Percentiles rank a stretch among this genome's conserved stretches.
Conservation (phyloP, 2,329 filamentous ascomycete genomes). For the Calonectria multiphialidica region DNA sequence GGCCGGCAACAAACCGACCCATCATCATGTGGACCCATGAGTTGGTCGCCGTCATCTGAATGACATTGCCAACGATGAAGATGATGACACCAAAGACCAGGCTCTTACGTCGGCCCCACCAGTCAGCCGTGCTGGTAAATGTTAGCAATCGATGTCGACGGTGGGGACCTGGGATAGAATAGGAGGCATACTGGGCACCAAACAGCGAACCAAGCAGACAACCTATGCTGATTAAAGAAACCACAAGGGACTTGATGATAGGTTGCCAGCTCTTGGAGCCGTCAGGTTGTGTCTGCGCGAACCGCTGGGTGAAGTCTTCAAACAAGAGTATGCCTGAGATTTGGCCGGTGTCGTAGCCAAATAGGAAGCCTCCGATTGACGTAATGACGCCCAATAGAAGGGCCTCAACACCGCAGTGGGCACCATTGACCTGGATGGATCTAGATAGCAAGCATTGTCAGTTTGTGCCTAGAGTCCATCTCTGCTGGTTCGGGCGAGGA, state of each 20-base stretch:
- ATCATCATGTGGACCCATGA: constrained; percentile 76
- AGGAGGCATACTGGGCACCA: constrained; percentile 57
- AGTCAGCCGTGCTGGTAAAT: constrained; percentile 62
- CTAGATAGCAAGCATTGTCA: constrained; percentile 37
- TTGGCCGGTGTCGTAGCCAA: constrained; percentile 74
- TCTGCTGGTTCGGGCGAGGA: neutral
- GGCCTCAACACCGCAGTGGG: constrained; percentile 55
- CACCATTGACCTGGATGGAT: constrained; percentile 57
- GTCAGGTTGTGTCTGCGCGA: constrained; percentile 59
- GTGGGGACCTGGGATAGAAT: neutral
- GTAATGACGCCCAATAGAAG: constrained; percentile 63
- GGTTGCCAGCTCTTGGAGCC: constrained; percentile 54
- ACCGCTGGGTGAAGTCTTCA: constrained; percentile 67
- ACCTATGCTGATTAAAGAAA: constrained; percentile 68
- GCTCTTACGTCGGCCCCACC: constrained; percentile 68
- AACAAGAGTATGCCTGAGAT: constrained; percentile 66
- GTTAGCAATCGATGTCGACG: constrained; percentile 14
- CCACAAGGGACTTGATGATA: constrained; percentile 63
- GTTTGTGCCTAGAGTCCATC: neutral
- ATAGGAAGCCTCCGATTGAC: constrained; percentile 71
- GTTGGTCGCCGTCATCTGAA: constrained; percentile 71
- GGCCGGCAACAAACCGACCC: constrained; percentile 74
- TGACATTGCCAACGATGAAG: constrained; percentile 73
- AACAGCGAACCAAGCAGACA: constrained; percentile 66
- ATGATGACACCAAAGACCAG: constrained; percentile 65